Base-by-base conservation (phyloP, 495 filamentous ascomycete genomes). In the Penicillium canescens region DNA sequence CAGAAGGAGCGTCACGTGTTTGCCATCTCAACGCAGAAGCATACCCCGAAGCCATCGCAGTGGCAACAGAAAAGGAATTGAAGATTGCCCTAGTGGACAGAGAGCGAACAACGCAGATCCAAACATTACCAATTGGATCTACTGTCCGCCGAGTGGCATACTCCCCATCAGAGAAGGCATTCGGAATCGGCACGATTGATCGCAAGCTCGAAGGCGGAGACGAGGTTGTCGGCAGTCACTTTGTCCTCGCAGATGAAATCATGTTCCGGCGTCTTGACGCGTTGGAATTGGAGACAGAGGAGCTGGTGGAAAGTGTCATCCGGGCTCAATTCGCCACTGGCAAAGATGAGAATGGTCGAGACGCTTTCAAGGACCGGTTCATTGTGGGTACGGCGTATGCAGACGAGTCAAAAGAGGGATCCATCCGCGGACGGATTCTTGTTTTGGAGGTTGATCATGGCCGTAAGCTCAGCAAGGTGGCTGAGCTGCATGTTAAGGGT, bases 61-160 rank as follows among this genome's bases (percentile, higher is more conserved):
- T 98, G 33, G 91, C 92, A 6, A 93, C 91, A 0, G 72, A 85
- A 24, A 69, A 75, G 8, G 86, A 94, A 39, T 69, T 99, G 18
- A 91, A 88, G 56, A 89, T 99, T 14, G 86, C 88, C 1, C 62
- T 85, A 6, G 85, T 98, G 43, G 94, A 99, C 60, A 86, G 83
- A 40, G 86, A 93, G 60, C 82, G 92, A 23, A 88, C 85, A 14
- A 96, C 92, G 3, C 92, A 98, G 59, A 87, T 96, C 8, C 86
- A 87, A 56, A 86, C 89, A 1, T 73, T 96, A 3, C 79, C 73
- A 2, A 85, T 96, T 54, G 78, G 84, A 20, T 88, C 97, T 64
- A 94, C 91, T 26, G 87, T 96, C 5, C 83, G 94, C 41, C 78
- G 94, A 36, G 84, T 99, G 43, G 87, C 91, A 0, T 96, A 98